A percentile compares a stretch with the other conserved stretches of the same genome.
Evolutionary conservation across 2,329 filamentous ascomycete species (phyloP).

Genomic region (Pestalotiopsis sp.): DNA sequence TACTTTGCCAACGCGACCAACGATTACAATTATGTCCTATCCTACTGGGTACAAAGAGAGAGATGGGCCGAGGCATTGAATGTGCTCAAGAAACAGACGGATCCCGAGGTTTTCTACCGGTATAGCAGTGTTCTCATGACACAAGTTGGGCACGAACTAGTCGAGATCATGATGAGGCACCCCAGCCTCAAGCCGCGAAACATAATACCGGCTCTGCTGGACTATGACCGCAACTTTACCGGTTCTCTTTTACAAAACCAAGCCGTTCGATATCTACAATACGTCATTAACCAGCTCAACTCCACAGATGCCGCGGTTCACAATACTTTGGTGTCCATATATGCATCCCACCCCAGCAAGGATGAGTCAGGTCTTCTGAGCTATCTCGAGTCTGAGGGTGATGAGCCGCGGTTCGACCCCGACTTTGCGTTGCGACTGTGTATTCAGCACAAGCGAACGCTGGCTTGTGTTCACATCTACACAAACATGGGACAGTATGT

Average conservation of each 20-base stretch:
- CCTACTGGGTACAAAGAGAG: constrained; percentile 97
- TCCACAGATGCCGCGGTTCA: constrained; percentile 86
- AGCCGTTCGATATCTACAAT: constrained; percentile 90
- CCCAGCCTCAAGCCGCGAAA: constrained; percentile 81
- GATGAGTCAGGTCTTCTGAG: constrained; percentile 85
- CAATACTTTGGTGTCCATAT: constrained; percentile 95
- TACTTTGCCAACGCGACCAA: constrained; percentile 87
- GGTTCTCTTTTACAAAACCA: constrained; percentile 79
- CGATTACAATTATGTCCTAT: constrained; percentile 92
- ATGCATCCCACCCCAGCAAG: constrained; percentile 80
- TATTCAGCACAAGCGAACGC: constrained; percentile 89
- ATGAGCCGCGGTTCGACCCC: constrained; percentile 85
- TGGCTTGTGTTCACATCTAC: constrained; percentile 97
- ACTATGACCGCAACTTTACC: constrained; percentile 81
- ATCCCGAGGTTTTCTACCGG: constrained; percentile 91
- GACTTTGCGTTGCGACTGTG: constrained; percentile 96
- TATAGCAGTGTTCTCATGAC: constrained; percentile 97
- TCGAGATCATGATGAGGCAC: constrained; percentile 96
- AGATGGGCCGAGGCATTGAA: constrained; percentile 85
- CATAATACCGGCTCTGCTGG: constrained; percentile 89
- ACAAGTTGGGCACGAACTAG: constrained; percentile 79
- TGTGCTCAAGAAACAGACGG: constrained; percentile 90
- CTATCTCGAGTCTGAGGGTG: constrained; percentile 89
- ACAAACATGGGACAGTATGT: constrained; percentile 94
- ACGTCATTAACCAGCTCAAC: constrained; percentile 84